Evolutionary conservation across 148 eudicot genomes (phyloP).

Genomic region (Silene uniflora): DNA sequence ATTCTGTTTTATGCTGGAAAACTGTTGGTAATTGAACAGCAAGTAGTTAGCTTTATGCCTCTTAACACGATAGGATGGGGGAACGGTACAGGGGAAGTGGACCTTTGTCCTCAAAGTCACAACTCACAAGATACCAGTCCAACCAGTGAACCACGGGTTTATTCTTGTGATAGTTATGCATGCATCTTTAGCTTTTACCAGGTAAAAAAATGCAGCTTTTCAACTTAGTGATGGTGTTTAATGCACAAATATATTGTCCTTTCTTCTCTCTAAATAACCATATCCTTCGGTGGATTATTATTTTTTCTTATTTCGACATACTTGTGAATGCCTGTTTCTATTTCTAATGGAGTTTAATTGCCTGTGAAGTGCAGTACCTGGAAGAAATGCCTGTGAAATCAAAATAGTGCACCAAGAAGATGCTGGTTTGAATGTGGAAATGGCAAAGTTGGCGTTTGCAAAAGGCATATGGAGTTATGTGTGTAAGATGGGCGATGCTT

Average conservation of each 20-base stretch:
- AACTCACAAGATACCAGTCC: not conserved
- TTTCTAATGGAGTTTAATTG: not conserved
- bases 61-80: not conserved
- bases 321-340: not conserved
- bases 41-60: too few relatives aligned
- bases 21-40: too few relatives aligned
- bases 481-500: conserved; percentile 75
- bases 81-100: not conserved
- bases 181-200: not conserved
- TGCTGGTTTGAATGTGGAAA: conserved; percentile 83
- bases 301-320: not conserved
- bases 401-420: conserved; percentile 96
- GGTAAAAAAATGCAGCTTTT: not conserved
- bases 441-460: conserved; percentile 83
- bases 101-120: not conserved
- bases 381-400: conserved; percentile 85
- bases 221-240: not conserved
- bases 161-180: not conserved
- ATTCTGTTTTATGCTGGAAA: too few relatives aligned
- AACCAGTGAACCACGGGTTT: not conserved
- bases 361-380: conserved; percentile 51
- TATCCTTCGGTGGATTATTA: not conserved
- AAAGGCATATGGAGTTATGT: conserved; percentile 93
- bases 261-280: not conserved
- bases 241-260: not conserved